Conservation (phyloP, 1,284 basidiomycete species). For the Phylloboletellus chloephorus region DNA sequence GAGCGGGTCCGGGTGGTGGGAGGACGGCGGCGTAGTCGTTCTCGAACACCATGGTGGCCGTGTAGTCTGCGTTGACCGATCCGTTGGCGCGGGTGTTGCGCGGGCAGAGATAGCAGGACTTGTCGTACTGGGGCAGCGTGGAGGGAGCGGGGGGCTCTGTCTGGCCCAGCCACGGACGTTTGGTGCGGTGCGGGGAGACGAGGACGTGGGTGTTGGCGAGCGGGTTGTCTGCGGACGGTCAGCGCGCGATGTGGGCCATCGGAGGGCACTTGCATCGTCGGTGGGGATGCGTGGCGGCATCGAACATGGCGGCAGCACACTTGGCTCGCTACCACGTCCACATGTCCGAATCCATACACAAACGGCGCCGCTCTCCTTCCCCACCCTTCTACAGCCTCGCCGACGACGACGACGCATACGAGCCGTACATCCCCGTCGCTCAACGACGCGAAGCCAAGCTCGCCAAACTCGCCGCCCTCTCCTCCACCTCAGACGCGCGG, state of each 20-base stretch:
- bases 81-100: slow-evolving; percentile 82
- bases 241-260: slow-evolving; percentile 5
- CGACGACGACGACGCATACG: slow-evolving; percentile 63
- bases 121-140: slow-evolving; percentile 66
- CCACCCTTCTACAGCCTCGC: slow-evolving; percentile 54
- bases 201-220: slow-evolving; percentile 76
- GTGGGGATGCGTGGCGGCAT: slow-evolving; percentile 65
- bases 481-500: slow-evolving; percentile 48
- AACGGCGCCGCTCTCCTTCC: slow-evolving; percentile 55
- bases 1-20: slow-evolving; percentile 47
- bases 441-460: slow-evolving; percentile 81
- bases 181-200: slow-evolving; percentile 79
- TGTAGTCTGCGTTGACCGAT: slow-evolving; percentile 64
- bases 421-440: slow-evolving; percentile 85
- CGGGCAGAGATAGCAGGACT: slow-evolving; percentile 86
- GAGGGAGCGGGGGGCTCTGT: slow-evolving; percentile 59
- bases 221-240: slow-evolving; percentile 58
- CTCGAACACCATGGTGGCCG: slow-evolving; percentile 67
- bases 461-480: slow-evolving; percentile 63
- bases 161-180: slow-evolving; percentile 83
- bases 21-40: slow-evolving; percentile 88
- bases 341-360: slow-evolving; percentile 34
- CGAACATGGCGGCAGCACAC: slow-evolving; percentile 49
- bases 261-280: slow-evolving; percentile 52
- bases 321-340: slow-evolving; percentile 1